phyloP scores from a whole-genome alignment of 345 rosid species.

The Citrus maxima region DNA sequence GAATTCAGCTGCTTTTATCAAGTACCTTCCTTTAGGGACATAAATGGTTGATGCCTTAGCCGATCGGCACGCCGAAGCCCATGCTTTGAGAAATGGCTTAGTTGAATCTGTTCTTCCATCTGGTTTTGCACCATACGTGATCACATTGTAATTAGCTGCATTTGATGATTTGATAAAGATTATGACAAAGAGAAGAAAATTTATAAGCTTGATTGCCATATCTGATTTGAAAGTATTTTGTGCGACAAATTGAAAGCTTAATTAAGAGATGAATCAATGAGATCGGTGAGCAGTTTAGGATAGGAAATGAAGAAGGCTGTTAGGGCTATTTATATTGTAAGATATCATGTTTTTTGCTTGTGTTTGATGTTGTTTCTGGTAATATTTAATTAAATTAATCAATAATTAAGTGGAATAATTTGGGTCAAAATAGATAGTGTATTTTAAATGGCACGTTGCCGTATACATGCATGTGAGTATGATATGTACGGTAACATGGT shows the following conservation, averaged over 20 bases:
- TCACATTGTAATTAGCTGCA: slow-evolving; percentile 26
- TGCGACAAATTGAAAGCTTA: not conserved
- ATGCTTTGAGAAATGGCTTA: slow-evolving; percentile 42
- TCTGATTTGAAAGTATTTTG: not conserved
- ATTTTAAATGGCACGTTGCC: not conserved
- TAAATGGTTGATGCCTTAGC: slow-evolving; percentile 26
- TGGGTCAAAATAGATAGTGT: not conserved
- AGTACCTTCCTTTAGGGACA: slow-evolving; percentile 48
- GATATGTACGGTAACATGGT: too few species aligned
- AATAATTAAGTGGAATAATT: not conserved
- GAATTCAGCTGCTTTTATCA: slow-evolving; percentile 24
- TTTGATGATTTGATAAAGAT: not conserved
- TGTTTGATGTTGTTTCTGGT: not conserved
- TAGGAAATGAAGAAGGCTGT: not conserved
- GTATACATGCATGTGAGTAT: too few species aligned
- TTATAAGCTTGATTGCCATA: not conserved
- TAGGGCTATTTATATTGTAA: slow-evolving; percentile 20
- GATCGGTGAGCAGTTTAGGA: too few species aligned
- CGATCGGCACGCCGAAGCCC: slow-evolving; percentile 54
- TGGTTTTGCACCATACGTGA: slow-evolving; percentile 46
- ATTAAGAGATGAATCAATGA: not conserved
- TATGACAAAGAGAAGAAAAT: not conserved
- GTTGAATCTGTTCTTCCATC: slow-evolving; percentile 59
- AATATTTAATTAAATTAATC: too few species aligned
- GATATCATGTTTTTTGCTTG: not conserved